Percentiles rank a stretch among this genome's conserved stretches.
Conservation (phyloP, 441 rosid species). For the Cnidoscolus chayamansa region DNA sequence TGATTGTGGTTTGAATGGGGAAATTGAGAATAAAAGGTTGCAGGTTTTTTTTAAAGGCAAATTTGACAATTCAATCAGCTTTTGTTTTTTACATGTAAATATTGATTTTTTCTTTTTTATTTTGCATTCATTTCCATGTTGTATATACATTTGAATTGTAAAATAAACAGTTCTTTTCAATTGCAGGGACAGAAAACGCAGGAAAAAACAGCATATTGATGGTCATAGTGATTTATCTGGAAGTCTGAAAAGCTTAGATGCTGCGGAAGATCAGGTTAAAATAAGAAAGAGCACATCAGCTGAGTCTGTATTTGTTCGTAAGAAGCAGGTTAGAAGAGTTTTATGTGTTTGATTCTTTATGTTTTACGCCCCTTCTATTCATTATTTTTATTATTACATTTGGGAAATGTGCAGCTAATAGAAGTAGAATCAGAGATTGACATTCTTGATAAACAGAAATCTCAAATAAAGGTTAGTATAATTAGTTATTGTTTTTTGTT, state of each 20-base stretch:
- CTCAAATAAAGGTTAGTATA: conserved; percentile 53
- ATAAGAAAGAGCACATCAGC: conserved; percentile 41
- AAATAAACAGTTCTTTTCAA: conserved; percentile 17
- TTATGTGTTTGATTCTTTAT: background rate
- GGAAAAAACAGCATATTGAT: conserved; percentile 47
- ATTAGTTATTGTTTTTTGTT: conserved; percentile 9
- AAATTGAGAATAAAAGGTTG: background rate
- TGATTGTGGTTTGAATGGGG: background rate
- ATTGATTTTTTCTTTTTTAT: background rate
- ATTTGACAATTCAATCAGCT: background rate
- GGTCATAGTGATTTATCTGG: conserved; percentile 57
- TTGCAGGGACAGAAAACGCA: conserved; percentile 50
- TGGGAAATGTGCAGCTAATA: conserved; percentile 54
- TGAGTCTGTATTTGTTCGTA: conserved; percentile 42
- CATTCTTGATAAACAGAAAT: conserved; percentile 47
- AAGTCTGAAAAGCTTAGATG: conserved; percentile 50
- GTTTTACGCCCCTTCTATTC: background rate
- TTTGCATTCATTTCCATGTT: background rate
- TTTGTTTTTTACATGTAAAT: background rate
- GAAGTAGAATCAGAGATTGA: conserved; percentile 51
- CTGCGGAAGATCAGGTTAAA: conserved; percentile 42
- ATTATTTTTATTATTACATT: background rate
- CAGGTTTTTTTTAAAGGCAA: background rate
- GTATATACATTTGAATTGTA: background rate
- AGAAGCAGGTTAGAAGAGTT: conserved; percentile 61